Evolutionary conservation across 257 asterid genomes (phyloP), one percentile per base, ranked within the genome.

Genomic region (Penstemon newberryi): DNA sequence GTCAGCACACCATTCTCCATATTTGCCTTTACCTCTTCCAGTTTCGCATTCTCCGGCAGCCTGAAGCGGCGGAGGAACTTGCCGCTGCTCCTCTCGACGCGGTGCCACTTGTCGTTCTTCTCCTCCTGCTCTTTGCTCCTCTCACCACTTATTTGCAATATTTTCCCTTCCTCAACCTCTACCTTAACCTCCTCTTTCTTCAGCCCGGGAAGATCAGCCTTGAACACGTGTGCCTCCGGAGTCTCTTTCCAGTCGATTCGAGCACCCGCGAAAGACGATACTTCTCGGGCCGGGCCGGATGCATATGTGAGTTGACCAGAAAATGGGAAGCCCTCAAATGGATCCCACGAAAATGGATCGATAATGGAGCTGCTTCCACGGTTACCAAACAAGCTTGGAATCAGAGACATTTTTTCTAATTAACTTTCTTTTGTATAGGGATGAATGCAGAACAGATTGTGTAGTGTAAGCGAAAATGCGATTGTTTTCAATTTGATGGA

Each of bases 1-100:
- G 75, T 73, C 11, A 77, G 72, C 65, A 77, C 78, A 55, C 82
- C 78, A n/a, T 73, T 64, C 63, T 77, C 82, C 82, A 73, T 68
- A 0, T 56, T 66, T n/a, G 78, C 82, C 58, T 70, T 77, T 5
- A 76, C 68, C 43, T 64, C 45, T 0, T 61, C 72, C 44, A 67
- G 1, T 42, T 72, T 72, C 5, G 72, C 77, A 18, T 77, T 77
- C 1, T 66, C 71, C 55, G 77, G 81, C 66, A 76, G 44, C 70
- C 73, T 63, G 63, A 77, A 72, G 8, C 78, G 73, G 50, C 78
- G 67, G 36, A 68, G 43, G 60, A 76, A 76, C 58, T 61, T 70
- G 0, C 75, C 78, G 49, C 69, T 56, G 73, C 74, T 76, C 64
- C 77, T 71, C 64, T 76, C 77, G 0, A 76, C 13, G 18, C 75